Evolutionary conservation across 2,329 filamentous ascomycete species (phyloP).

Genomic region (Neurospora sp.): DNA sequence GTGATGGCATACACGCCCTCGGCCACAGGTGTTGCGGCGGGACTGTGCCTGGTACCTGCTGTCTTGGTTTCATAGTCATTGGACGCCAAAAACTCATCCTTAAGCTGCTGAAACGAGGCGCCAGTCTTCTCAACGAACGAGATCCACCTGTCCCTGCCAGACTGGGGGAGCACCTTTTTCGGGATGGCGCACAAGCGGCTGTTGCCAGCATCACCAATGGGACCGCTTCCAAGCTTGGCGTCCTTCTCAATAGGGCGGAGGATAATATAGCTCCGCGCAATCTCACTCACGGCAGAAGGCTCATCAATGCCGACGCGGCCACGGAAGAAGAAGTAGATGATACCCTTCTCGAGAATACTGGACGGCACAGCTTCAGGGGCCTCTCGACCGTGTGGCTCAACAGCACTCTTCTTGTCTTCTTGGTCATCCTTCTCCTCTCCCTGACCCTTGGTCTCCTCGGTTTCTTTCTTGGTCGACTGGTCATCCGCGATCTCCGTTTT

Average conservation of each 20-base stretch:
- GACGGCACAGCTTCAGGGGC: slow-evolving; percentile 28
- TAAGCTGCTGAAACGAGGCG: slow-evolving; percentile 57
- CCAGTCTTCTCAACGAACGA: slow-evolving; percentile 72
- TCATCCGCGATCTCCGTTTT: slow-evolving; percentile 13
- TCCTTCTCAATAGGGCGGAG: slow-evolving; percentile 62
- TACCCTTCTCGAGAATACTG: slow-evolving; percentile 70
- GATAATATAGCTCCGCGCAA: slow-evolving; percentile 71
- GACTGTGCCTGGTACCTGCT: slow-evolving; percentile 54
- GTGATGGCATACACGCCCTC: slow-evolving; percentile 82
- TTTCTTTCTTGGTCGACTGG: background rate
- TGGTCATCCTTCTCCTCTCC: background rate
- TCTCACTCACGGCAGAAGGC: slow-evolving; percentile 58
- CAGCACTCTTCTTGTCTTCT: slow-evolving; percentile 11
- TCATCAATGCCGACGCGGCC: slow-evolving; percentile 65
- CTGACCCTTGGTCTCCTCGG: background rate
- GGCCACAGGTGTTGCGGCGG: slow-evolving; percentile 64
- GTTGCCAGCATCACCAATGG: slow-evolving; percentile 43
- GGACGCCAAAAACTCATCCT: slow-evolving; percentile 58
- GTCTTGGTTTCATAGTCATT: slow-evolving; percentile 70
- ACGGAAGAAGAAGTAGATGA: slow-evolving; percentile 86
- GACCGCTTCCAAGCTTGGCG: slow-evolving; percentile 51
- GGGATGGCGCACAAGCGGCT: slow-evolving; percentile 69
- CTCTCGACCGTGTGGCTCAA: slow-evolving; percentile 25
- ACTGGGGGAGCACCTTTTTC: slow-evolving; percentile 72
- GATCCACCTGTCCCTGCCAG: slow-evolving; percentile 62